A percentile compares a stretch with the other conserved stretches of the same genome.
phyloP scores from a whole-genome alignment of 371 early-diverging fungal genomes.

The Apophysomyces ossiformis region DNA sequence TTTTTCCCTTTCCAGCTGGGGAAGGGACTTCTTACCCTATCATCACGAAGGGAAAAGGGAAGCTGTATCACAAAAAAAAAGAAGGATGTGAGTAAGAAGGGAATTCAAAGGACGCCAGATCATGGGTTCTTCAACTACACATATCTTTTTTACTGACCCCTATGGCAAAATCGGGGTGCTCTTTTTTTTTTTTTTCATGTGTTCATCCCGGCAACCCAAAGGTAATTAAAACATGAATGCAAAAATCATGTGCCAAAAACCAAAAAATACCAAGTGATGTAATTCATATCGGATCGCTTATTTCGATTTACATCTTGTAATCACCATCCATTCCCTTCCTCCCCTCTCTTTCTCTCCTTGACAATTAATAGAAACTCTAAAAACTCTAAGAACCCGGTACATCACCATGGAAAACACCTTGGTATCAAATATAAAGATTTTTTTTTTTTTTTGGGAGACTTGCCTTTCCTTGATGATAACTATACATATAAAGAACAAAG shows the following conservation, averaged over 20 bases:
- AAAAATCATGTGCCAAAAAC: not conserved
- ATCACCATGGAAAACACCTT: not conserved
- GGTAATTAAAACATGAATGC: not conserved
- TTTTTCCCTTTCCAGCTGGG: too few relatives aligned
- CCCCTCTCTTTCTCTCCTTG: not conserved
- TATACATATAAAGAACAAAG: not conserved
- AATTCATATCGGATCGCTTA: constrained; percentile 3
- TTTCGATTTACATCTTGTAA: too few relatives aligned
- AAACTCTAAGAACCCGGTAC: not conserved
- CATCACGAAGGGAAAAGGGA: too few relatives aligned
- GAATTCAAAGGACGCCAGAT: too few relatives aligned
- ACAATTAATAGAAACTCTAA: not conserved
- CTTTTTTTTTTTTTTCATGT: not conserved
- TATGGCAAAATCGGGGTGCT: not conserved
- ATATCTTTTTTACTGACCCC: too few relatives aligned
- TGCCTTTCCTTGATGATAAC: not conserved
- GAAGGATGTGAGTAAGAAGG: too few relatives aligned
- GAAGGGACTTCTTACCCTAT: too few relatives aligned
- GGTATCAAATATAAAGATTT: not conserved
- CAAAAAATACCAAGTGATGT: not conserved
- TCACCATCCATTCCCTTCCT: not conserved
- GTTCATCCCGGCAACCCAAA: not conserved
- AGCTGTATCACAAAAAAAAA: too few relatives aligned
- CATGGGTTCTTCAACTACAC: too few relatives aligned
- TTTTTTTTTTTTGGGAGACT: not conserved